Base-by-base conservation (phyloP, 2,329 filamentous ascomycete genomes). In the Nothomitra cinnamomea region DNA sequence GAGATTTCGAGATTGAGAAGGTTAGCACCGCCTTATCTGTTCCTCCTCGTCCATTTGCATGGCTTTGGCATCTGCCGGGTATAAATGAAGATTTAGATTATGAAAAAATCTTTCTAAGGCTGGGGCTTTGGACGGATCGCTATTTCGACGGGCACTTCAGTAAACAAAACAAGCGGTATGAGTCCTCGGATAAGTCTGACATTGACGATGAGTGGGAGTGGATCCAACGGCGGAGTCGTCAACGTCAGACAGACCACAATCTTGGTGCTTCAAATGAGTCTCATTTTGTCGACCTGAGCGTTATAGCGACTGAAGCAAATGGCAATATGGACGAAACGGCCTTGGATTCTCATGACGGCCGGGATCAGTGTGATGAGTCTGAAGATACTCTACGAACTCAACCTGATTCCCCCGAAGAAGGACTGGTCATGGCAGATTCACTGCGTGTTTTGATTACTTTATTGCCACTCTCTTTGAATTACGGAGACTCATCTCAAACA, bases 1-100 rank as follows among this genome's bases (percentile, higher is more conserved):
- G 87, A 56, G 87, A 94, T 62, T 86, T 82, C 66, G 87, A 94
- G 57, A 75, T 92, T 53, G 87, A 94, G 65, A 83, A 82, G 73
- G 86, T 88, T 63, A 60, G 68, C 65, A 54, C 53, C 56, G 32
- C 17, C 32, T 24, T 10, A 5, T 52, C 19, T 15, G 28, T 6
- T 45, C 10, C 13, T 17, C 10, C 42, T 22, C 17, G 17, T 22
- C n/a, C 42, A 10, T 22, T 21, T 21, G 10, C 42, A 22, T 19
- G 15, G 42, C 10, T 19, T 19, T 5, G 42, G 6, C 13, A 6
- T 19, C 5, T 10, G 17, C 22, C 19, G 13, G 5, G 15, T 41
- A 5, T 41, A 19, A 13, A 41, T 41, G 15, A n/a, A 41, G 17
- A n/a, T 19, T 13, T n/a, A 13, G 17, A n/a, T 19, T 15, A 4